Evolutionary conservation across 768 basidiomycete genomes (phyloP), one percentile per base, ranked within the genome.

Genomic region (Melanogaster broomeanus): DNA sequence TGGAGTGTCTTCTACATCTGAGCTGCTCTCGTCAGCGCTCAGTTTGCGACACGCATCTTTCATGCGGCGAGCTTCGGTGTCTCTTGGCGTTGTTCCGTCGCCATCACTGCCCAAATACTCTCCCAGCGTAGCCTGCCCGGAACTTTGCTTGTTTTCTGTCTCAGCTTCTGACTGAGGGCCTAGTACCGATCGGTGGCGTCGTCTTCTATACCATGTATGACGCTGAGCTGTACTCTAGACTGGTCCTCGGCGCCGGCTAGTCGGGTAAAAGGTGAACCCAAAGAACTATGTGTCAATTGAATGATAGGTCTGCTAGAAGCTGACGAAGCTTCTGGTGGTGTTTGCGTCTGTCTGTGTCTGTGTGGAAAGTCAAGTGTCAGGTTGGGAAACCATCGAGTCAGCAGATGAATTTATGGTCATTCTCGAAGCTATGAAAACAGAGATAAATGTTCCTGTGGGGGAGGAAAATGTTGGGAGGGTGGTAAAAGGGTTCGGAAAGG

Each of bases 351-450:
- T 71, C 73, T 21, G 77, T 78, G 3, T 70, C 73, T 10, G 60
- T 84, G 24, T 78, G 77, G 79, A 82, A 81, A 60, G 73, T 85
- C 56, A 72, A 68, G 13, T 74, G 75, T 38, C 57, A 61, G 1
- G 61, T 71, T 5, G 79, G 78, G 12, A 74, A 81, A 55, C 63
- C 0, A 71, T 85, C 38, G 42, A 61, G 4, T 68, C 76, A 1
- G 67, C 69, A 3, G 73, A 77, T 12, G 68, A 77, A 4, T 70
- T 78, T 3, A 58, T 84, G 33, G 42, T 81, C 28, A 72, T 82
- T 18, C 71, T 86, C 12, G 82, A 84, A 63, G 81, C 84, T 1
- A 86, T 85, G 85, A 86, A 87, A 66, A 83, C 79, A 0, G 82
- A 83, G 58, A 77, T 85, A 39, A 70, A 74, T 13, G 60, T 86